phyloP scores from a whole-genome alignment of 495 filamentous ascomycete genomes.

The Hypoxylon trugodes region DNA sequence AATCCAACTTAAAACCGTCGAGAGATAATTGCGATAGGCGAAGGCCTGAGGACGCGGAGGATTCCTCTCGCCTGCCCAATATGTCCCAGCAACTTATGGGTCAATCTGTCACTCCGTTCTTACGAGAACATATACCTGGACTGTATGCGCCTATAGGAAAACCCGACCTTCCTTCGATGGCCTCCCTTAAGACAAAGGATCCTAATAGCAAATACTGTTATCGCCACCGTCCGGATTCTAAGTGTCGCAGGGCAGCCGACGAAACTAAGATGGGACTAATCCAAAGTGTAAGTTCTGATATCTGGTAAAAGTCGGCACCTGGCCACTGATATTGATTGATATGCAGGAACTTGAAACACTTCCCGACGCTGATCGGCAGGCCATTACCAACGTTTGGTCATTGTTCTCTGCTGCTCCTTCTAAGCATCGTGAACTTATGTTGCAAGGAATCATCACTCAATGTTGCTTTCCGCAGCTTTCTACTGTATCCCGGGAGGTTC shows the following conservation, averaged over 20 bases:
- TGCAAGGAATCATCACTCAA: conserved; percentile 92
- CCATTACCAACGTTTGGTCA: conserved; percentile 95
- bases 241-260: conserved; percentile 90
- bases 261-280: conserved; percentile 95
- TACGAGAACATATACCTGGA: conserved; percentile 83
- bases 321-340: conserved; percentile 7
- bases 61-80: conserved; percentile 48
- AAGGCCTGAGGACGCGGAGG: conserved; percentile 50
- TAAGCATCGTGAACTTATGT: conserved; percentile 92
- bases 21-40: conserved; percentile 52
- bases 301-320: not conserved
- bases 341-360: conserved; percentile 80
- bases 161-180: conserved; percentile 48
- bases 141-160: conserved; percentile 77
- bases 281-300: conserved; percentile 69
- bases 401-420: conserved; percentile 94
- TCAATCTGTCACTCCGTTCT: conserved; percentile 77
- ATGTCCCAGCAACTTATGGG: conserved; percentile 60
- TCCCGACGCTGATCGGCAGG: conserved; percentile 84
- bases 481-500: conserved; percentile 83
- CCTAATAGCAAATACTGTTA: conserved; percentile 95
- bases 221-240: conserved; percentile 90
- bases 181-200: conserved; percentile 55
- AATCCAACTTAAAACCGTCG: conserved; percentile 38
- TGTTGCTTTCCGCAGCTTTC: conserved; percentile 98